Base-by-base conservation (phyloP, 2,329 filamentous ascomycete species). In the Bimuria novae-zelandiae region DNA sequence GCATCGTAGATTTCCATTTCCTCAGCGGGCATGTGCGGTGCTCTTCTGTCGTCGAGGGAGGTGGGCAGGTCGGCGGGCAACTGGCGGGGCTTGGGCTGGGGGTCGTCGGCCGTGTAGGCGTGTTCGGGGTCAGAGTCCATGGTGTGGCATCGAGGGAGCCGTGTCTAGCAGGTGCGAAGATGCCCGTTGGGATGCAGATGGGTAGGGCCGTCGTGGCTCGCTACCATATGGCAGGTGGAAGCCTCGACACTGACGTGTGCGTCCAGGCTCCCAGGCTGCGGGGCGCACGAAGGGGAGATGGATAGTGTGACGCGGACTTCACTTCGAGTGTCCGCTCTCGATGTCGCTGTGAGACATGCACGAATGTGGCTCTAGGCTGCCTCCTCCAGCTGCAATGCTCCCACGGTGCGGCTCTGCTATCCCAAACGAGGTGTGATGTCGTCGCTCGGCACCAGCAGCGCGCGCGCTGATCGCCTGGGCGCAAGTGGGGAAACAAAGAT, bases 1-100 rank as follows among this genome's bases (percentile, higher is more conserved):
- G 91, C 94, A 82, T 99, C 94, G 74, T 97, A 99, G 79, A 97
- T 91, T 80, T 97, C 94, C 35, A 92, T 96, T 80, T 97, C 94
- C 33, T 82, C 81, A 51, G 89, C 82, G 59, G 87, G 83, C 57
- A 87, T 85, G 41, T 74, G 80, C 3, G 86, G 83, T 29, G 89
- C 83, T 63, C 87, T 84, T 55, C 94, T 86, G 78, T 99, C 94
- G 74, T 99, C 89, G 50, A 99, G 84, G 11, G 92, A 96, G 62
- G 84, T 94, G 10, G 94, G 94, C 30, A 99, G 84, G 75, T 99
- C 94, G 62, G 84, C 78, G 35, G 94, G 94, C 45, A 97, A 84
- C 56, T 76, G 72, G 52, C 77, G 72, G 30, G 76, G 71, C 59
- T 62, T 68, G 35, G 62, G 63, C 25, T 61, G 56, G 30, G 43